Base-by-base conservation (phyloP, 2,329 filamentous ascomycete species). In the Stachybotrys chartarum region DNA sequence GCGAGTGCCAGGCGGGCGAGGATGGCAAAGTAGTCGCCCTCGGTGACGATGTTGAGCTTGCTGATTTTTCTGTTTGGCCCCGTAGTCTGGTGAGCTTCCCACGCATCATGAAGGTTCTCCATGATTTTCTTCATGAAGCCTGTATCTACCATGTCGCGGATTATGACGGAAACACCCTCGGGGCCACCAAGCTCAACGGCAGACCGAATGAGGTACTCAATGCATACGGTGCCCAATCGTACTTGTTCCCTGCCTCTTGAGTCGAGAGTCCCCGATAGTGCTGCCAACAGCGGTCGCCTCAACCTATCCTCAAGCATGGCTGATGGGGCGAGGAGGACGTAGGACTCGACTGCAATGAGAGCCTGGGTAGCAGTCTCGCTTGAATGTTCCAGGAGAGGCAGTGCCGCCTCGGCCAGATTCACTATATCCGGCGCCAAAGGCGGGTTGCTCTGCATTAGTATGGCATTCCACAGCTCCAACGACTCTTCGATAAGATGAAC, bases 401-500 rank as follows among this genome's bases (percentile, higher is more conserved):
- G 80, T 1, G 83, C 78, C 50, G 79, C 72, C n/a, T 82, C 79
- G 3, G 84, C 78, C 42, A 93, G 76, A 4, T 77, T 74, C 5
- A 88, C 69, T n/a, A 92, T 72, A 14, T 85, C 83, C 0, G 78
- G 72, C 1, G 83, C 78, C 3, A 85, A 73, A 1, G 87, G 85
- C 12, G 82, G 73, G 7, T 80, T 78, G 56, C 85, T 86, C 63
- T 90, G 84, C 59, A 78, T 77, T 44, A 92, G 71, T 11, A 97
- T 84, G 2, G 87, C 83, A 39, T 82, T 80, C 93, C 93, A 97
- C 3, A 99, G 81, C 55, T 97, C 92, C 14, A 97, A 77, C 0
- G 91, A 90, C 68, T 99, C 94, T 58, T 97, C 94, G 12, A 96
- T 83, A 11, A 99, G 82, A 64, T 96, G 94, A 2, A 92, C 74